Conservation (phyloP, 768 basidiomycete genomes). For the Tulasnella sp. region DNA sequence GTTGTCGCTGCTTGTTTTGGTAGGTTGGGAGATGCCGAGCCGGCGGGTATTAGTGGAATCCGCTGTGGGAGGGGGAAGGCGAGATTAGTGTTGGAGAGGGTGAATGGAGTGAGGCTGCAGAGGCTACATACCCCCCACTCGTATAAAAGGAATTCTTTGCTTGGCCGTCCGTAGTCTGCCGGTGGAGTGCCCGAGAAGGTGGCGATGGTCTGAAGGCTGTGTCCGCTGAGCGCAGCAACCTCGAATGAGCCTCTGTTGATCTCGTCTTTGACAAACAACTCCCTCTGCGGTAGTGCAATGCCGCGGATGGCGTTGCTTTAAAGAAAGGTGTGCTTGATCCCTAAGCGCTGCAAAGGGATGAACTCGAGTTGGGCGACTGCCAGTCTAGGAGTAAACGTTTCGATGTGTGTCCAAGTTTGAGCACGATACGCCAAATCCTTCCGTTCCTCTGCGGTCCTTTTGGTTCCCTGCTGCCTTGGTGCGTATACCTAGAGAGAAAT, state of each 20-base stretch:
- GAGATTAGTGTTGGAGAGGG: background rate
- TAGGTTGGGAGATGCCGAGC: background rate
- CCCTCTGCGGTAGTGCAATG: background rate
- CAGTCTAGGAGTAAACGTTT: slow-evolving; percentile 2
- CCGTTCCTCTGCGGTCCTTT: background rate
- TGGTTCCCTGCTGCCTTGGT: background rate
- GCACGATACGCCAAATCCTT: background rate
- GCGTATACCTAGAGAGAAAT: background rate
- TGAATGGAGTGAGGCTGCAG: background rate
- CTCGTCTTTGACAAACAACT: background rate
- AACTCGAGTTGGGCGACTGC: background rate
- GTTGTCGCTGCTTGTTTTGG: background rate
- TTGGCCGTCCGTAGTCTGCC: slow-evolving; percentile 3
- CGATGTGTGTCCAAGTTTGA: background rate
- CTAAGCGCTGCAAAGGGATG: slow-evolving; percentile 3
- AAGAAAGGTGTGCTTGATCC: background rate
- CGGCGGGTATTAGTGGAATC: background rate
- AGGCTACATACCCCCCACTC: background rate
- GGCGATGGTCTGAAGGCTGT: slow-evolving; percentile 3
- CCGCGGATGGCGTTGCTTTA: background rate
- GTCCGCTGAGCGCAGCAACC: background rate
- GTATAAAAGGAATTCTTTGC: background rate
- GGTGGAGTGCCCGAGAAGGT: background rate
- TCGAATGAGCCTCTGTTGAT: background rate
- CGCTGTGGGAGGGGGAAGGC: background rate